Conservation (phyloP, 768 basidiomycete species). For the Mrakia blollopis region DNA sequence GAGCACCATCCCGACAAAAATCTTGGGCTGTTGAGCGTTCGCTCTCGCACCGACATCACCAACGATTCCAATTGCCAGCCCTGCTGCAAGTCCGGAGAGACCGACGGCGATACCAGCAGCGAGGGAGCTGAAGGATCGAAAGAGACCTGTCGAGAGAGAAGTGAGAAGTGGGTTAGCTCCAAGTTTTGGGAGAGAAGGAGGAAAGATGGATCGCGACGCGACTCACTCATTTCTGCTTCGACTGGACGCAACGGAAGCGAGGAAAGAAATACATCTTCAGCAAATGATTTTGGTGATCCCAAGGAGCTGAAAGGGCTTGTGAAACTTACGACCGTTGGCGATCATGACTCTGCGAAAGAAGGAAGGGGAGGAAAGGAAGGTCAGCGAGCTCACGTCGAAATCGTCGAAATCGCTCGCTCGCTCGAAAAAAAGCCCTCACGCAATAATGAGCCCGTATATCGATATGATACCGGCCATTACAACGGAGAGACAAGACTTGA, state of each 20-base stretch:
- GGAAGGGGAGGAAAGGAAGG: neutral
- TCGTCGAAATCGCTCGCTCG: neutral
- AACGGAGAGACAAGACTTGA: neutral
- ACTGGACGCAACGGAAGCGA: neutral
- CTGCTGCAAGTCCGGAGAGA: neutral
- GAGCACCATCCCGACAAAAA: neutral
- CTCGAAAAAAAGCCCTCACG: neutral
- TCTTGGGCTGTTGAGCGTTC: neutral
- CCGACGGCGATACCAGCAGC: neutral
- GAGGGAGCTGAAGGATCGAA: conserved; percentile 1
- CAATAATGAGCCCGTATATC: neutral
- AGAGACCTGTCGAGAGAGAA: neutral
- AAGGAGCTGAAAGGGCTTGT: neutral
- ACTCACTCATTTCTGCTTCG: conserved; percentile 6
- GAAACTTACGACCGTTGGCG: neutral
- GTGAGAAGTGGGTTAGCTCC: neutral
- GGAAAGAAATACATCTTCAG: neutral
- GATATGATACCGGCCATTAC: neutral
- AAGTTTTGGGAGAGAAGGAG: neutral
- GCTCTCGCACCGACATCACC: neutral
- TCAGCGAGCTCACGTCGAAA: neutral
- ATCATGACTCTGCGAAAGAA: neutral
- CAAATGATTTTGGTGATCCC: neutral
- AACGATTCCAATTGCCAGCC: neutral
- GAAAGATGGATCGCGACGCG: neutral